Evolutionary conservation across 768 basidiomycete species (phyloP).

Genomic region (Pulveroboletus sp.): DNA sequence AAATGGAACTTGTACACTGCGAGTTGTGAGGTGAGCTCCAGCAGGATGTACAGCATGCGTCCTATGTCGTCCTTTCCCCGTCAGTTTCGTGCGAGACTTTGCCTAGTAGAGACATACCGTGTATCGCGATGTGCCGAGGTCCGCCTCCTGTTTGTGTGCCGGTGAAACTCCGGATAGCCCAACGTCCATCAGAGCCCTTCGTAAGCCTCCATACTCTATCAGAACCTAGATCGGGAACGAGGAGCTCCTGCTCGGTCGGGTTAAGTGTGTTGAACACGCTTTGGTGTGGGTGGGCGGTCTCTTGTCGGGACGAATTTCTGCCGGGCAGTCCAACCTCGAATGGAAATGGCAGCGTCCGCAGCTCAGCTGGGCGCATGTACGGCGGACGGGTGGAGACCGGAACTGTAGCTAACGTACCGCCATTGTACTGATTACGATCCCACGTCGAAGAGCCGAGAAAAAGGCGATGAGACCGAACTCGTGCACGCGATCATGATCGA

Average conservation of each 20-base stretch:
- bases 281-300: constrained; percentile 76
- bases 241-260: constrained; percentile 50
- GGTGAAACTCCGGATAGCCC: constrained; percentile 51
- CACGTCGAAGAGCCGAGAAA: not conserved
- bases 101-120: constrained; percentile 43
- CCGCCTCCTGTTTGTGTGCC: constrained; percentile 56
- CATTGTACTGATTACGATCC: constrained; percentile 53
- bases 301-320: constrained; percentile 66
- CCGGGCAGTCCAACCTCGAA: constrained; percentile 50
- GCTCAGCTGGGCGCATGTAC: constrained; percentile 37
- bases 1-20: constrained; percentile 53
- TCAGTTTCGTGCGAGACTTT: constrained; percentile 1
- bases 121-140: constrained; percentile 64
- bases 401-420: constrained; percentile 56
- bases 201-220: constrained; percentile 63
- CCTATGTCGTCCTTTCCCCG: constrained; percentile 35
- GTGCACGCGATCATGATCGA: not conserved
- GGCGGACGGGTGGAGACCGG: constrained; percentile 51
- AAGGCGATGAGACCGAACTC: not conserved
- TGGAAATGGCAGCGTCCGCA: constrained; percentile 35
- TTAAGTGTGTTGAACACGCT: constrained; percentile 44
- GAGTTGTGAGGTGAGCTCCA: constrained; percentile 63
- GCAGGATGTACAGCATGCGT: constrained; percentile 59
- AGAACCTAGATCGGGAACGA: constrained; percentile 74
- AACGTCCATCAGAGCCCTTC: constrained; percentile 41